Base-by-base conservation (phyloP, 148 eudicot genomes). In the Vaccinium myrtillus region DNA sequence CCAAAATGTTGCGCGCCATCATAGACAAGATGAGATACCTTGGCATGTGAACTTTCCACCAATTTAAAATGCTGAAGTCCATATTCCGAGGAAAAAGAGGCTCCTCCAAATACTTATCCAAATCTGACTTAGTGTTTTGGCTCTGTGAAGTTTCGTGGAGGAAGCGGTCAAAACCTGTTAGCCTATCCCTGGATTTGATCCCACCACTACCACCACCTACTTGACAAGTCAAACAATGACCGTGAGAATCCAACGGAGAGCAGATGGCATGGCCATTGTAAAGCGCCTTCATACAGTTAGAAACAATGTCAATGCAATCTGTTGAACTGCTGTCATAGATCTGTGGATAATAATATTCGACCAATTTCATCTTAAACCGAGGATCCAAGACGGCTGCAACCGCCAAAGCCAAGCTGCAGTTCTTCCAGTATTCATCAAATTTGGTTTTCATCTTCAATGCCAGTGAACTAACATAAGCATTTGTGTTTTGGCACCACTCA, bases 301-400 rank as follows among this genome's bases (percentile, higher is more conserved):
- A 27, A 27, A 27, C 30, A 27, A 88, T 90, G 61, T 85, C 86
- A 7, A 91, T 83, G 85, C 90, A 88, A 14, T 88, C 86, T 15
- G 88, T 79, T 23, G 91, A 88, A 55, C 84, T 88, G 49, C 79
- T 85, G 10, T 93, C 93, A 81, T 92, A 93, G 65, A 96, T 95
- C 82, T 90, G 92, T 59, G 91, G 91, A 83, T 92, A 96, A 84
- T 96, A 96, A 83, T 94, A 96, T 83, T 96, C 97, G 61, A 96
- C 93, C 80, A 96, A 86, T 77, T 94, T 93, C 87, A 94, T 93
- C 92, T 96, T 96, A 86, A 88, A 94, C 23, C 97, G 92, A 55
- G 99, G 99, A 89, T 96, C 99, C 84, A 96, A 87, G 78, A 96
- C 92, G 30, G 95, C 98, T 82, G 98, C 97, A 88, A 95, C 89